Base-by-base conservation (phyloP, 495 filamentous ascomycete genomes). In the Pyronema omphalodes region DNA sequence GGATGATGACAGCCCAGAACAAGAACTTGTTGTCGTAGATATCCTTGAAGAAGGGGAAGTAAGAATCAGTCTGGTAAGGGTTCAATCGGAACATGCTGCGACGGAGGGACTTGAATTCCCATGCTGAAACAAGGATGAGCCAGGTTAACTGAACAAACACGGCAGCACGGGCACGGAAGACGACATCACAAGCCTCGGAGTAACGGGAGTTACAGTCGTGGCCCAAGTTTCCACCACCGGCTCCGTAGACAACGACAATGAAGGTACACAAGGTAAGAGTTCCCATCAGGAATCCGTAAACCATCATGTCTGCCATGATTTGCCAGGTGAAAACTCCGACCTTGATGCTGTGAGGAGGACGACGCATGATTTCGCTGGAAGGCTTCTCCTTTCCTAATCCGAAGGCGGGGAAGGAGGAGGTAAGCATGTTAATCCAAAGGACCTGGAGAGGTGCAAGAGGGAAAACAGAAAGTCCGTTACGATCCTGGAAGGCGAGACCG, bases 361-460 rank as follows among this genome's bases (percentile, higher is more conserved):
- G 73, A 46, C 70, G 67, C 75, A 84, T 76, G 58, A 84, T 76
- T 57, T 83, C 78, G 1, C 76, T 71, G 12, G 74, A 74, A 9
- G 81, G 78, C 23, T 75, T 70, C 66, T 86, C 82, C 37, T 79
- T 71, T 0, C 82, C 82, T 3, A 86, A 72, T 14, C 82, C 82
- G 54, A 85, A 76, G 48, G 80, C 82, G 0, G 80, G 75, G 55
- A 86, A 76, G 0, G 74, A 77, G 19, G 75, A 80, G 0, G 82
- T 85, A 18, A 84, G 67, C 68, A 86, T 80, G 64, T 82, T 84
- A 48, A 82, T 76, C 82, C 82, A 84, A 33, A 84, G 67, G 53
- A 84, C 82, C 55, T 84, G 75, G 2, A 86, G 69, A 18, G 82
- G 82, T 3, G 76, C 71, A 0, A 86, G 64, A 0, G 81, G 82